A percentile compares a stretch with the other conserved stretches of the same genome.
These are phyloP conservation scores for Umbilicaria muhlenbergii DNA, from an alignment of 495 filamentous ascomycete genomes.

Conservation along the genomic window DNA sequence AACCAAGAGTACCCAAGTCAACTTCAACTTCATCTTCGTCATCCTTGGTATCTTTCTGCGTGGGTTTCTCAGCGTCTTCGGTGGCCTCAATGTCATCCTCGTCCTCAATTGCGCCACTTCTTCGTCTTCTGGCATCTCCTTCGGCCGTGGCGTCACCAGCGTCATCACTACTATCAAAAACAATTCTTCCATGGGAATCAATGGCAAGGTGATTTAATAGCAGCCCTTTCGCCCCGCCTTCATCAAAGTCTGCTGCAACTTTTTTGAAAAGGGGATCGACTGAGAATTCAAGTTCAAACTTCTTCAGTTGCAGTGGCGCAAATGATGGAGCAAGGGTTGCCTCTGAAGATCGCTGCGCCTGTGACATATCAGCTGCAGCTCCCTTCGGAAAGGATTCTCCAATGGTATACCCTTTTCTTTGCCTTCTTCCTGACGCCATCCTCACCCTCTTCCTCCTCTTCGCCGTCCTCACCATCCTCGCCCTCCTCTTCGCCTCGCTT, in stretches of 20 bases:
- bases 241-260: slow-evolving; percentile 93
- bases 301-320: slow-evolving; percentile 78
- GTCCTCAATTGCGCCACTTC: slow-evolving; percentile 20
- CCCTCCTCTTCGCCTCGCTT: slow-evolving; percentile 47
- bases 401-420: slow-evolving; percentile 45
- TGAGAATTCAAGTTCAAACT: slow-evolving; percentile 91
- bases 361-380: slow-evolving; percentile 7
- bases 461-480: slow-evolving; percentile 51
- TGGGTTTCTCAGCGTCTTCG: slow-evolving; percentile 22
- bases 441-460: slow-evolving; percentile 64
- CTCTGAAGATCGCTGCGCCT: slow-evolving; percentile 71
- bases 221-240: slow-evolving; percentile 92
- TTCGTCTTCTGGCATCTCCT: slow-evolving; percentile 32
- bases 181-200: slow-evolving; percentile 78
- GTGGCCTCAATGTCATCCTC: slow-evolving; percentile 21
- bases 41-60: slow-evolving; percentile 24
- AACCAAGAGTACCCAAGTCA: slow-evolving; percentile 55
- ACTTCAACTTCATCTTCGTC: slow-evolving; percentile 52
- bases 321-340: slow-evolving; percentile 82
- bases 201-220: slow-evolving; percentile 91
- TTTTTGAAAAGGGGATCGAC: slow-evolving; percentile 98
- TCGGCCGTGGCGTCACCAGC: slow-evolving; percentile 42
- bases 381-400: background rate
- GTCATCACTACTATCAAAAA: slow-evolving; percentile 97
- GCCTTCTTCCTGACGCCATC: slow-evolving; percentile 61